Evolutionary conservation across 1,284 basidiomycete species (phyloP), one percentile per base, ranked within the genome.

Genomic region (Leccinum fallax): DNA sequence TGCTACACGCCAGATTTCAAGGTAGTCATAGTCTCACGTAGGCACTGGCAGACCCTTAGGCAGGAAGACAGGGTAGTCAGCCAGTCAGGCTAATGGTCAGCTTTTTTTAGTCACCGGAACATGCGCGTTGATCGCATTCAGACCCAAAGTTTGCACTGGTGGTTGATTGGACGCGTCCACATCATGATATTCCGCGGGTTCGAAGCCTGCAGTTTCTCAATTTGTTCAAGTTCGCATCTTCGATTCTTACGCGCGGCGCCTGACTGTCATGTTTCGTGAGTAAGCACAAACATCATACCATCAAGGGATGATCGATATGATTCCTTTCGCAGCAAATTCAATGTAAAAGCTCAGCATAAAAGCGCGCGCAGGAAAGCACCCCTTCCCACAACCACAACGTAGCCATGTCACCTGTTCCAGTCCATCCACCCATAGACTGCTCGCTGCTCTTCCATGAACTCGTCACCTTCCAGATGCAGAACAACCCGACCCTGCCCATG

Each of bases 401-500:
- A 43, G 21, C 5, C 21, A 61, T 63, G 59, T 4, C 49, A 16
- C 30, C 48, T 26, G 24, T 24, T 24, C 60, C 60, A 62, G 13
- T 32, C 15, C 5, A 26, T 3, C 36, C 38, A 2, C 61, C 60
- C 5, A 6, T 59, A 19, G 67, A 71, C 28, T 36, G 36, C 21
- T 66, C 69, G 1, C 48, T 69, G 5, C 46, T 59, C 5, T 61
- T 69, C 24, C 32, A 36, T 62, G 56, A 63, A 36, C 43, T 63
- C 15, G 38, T 71, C 1, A 58, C 64, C 57, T 71, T 69, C 40
- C 68, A 67, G 10, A 63, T 72, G 56, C 48, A 61, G 11, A 55
- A 63, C 13, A 71, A 72, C 59, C 58, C 64, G 3, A 28, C 56
- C 6, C 13, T 62, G 0, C 68, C 69, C 1, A 67, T 69, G n/a